Base-by-base conservation (phyloP, 306 rosid species). In the Sechiopsis laciniata region DNA sequence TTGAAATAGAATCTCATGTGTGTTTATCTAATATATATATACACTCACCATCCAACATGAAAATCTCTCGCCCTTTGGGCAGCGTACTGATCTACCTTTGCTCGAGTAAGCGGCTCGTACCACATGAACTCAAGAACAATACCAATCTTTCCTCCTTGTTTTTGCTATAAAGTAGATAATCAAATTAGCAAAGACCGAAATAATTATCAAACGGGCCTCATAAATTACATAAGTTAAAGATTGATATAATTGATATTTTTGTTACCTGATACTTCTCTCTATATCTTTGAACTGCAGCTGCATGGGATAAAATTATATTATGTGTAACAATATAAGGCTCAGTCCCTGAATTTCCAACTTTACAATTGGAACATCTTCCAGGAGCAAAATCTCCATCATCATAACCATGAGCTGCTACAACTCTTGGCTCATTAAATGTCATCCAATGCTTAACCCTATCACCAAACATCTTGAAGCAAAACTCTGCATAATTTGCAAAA, bases 81-180 rank as follows among this genome's bases (percentile, higher is more conserved):
- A 3, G 65, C 65, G 13, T 59, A 11, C n/a, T 59, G 1, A 59
- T 91, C 97, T 5, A 92, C 97, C 77, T 83, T 85, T 54, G 88
- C 80, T 77, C 88, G 78, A n/a, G 97, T 87, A 70, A 91, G 97
- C 77, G 89, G 89, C 74, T 91, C 97, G 65, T 87, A 88, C 97
- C 97, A 91, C 22, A 85, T 86, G 73, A 91, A 88, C 58, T 91
- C 97, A 82, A 89, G 74, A 24, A 88, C 84, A 69, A 88, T 91
- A 5, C 97, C 96, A 78, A 88, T 84, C 77, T 81, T 82, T 60
- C 96, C 97, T 71, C 84, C 83, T 82, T 88, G 96, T 29, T 54
- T 83, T 82, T 82, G 73, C 97, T 91, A 17, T 20, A 48, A 42
- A 42, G 48, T 9, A 8, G 48, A 42, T 42, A 42, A 42, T 42